Evolutionary conservation across 2,329 filamentous ascomycete species (phyloP).

Genomic region (Nothomitra cinnamomea): DNA sequence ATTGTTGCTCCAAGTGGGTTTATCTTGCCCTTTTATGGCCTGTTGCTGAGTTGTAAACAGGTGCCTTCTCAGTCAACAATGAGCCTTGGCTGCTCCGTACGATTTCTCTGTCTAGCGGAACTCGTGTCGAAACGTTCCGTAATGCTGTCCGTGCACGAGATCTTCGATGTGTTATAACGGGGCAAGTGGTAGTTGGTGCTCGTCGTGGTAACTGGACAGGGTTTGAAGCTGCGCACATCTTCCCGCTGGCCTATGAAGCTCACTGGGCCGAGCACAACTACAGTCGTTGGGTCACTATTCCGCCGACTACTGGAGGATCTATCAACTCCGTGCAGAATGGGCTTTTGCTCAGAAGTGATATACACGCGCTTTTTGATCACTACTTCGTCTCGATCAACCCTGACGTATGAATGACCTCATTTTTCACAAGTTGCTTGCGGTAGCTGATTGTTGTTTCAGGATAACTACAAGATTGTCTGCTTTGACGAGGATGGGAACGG

Average conservation of each 20-base stretch:
- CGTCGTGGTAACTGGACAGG: slow-evolving; percentile 7
- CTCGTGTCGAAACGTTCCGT: slow-evolving; percentile 9
- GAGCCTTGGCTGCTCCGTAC: slow-evolving; percentile 9
- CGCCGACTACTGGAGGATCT: background rate
- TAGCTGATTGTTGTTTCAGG: background rate
- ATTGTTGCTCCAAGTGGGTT: slow-evolving; percentile 10
- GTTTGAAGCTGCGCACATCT: slow-evolving; percentile 17
- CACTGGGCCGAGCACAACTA: slow-evolving; percentile 12
- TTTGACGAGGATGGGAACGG: background rate
- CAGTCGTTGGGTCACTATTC: slow-evolving; percentile 9
- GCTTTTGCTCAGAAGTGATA: slow-evolving; percentile 10
- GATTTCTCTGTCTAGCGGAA: slow-evolving; percentile 7
- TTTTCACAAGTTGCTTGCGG: background rate
- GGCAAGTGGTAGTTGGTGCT: background rate
- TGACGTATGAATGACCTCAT: slow-evolving; percentile 10
- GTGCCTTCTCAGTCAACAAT: slow-evolving; percentile 8
- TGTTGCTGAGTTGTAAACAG: slow-evolving; percentile 6
- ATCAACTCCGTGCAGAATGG: slow-evolving; percentile 18
- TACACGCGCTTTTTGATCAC: slow-evolving; percentile 13
- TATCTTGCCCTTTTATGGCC: slow-evolving; percentile 3
- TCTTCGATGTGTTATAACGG: slow-evolving; percentile 9
- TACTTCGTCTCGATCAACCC: slow-evolving; percentile 15
- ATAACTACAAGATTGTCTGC: background rate
- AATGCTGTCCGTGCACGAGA: slow-evolving; percentile 13
- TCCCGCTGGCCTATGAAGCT: slow-evolving; percentile 14